phyloP scores from a whole-genome alignment of 169 alveolate species.

The Cystoisospora suis region DNA sequence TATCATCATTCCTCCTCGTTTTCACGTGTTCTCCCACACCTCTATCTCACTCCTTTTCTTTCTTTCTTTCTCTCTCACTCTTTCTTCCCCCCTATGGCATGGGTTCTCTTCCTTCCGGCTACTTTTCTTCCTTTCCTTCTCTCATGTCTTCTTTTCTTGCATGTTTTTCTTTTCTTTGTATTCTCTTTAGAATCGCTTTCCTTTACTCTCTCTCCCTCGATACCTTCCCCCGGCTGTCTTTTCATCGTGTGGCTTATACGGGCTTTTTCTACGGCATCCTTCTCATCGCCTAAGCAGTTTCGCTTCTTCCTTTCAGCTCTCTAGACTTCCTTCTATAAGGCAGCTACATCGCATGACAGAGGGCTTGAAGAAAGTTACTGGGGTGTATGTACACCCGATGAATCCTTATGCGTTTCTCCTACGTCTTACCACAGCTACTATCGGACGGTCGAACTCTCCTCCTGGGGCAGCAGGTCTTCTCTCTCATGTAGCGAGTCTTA shows the following conservation, averaged over 20 bases:
- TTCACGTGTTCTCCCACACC: neutral
- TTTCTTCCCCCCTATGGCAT: neutral
- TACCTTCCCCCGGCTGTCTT: conserved; percentile 14
- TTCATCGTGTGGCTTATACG: neutral
- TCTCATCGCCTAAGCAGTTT: neutral
- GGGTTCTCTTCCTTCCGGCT: neutral
- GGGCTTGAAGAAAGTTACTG: neutral
- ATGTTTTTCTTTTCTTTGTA: neutral
- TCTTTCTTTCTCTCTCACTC: neutral
- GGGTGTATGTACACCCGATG: neutral
- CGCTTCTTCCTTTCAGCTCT: neutral
- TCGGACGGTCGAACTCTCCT: neutral
- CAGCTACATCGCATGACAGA: neutral
- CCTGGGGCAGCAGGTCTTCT: neutral
- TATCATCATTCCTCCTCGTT: neutral
- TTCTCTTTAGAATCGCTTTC: neutral
- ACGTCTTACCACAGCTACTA: neutral
- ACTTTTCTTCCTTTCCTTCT: neutral
- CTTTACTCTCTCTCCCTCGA: neutral
- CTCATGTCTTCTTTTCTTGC: neutral
- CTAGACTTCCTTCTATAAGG: neutral
- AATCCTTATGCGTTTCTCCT: neutral
- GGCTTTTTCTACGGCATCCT: neutral
- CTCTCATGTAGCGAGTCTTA: too few species aligned
- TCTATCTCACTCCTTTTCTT: neutral